These are phyloP conservation scores for Acidomyces sp. DNA, from an alignment of 495 filamentous ascomycete species.

Conservation along the genomic window DNA sequence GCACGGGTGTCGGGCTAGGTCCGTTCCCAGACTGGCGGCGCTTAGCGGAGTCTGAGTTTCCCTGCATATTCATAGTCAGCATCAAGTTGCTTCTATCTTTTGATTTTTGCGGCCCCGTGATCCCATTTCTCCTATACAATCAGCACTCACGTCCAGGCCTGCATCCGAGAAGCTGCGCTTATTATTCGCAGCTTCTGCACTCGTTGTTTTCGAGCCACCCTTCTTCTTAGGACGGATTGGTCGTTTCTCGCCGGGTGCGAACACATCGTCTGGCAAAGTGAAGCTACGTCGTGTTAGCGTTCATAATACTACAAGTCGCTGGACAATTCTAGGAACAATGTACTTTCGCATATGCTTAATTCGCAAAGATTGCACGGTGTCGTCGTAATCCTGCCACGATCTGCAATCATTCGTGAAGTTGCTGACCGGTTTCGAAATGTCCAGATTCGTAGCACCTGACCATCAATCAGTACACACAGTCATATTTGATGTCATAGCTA, in stretches of 20 bases:
- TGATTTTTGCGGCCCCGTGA: constrained; percentile 3
- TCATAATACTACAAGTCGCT: no score
- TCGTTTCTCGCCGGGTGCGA: constrained; percentile 57
- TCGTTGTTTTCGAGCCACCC: constrained; percentile 20
- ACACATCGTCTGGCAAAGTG: constrained; percentile 80
- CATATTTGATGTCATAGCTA: no score
- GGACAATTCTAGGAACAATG: no score
- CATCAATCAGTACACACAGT: no score
- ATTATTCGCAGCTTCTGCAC: constrained; percentile 13
- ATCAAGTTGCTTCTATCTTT: background rate
- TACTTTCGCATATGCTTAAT: constrained; percentile 69
- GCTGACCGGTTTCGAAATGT: constrained; percentile 56
- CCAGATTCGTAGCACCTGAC: constrained; percentile 45
- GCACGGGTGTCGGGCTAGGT: constrained; percentile 1
- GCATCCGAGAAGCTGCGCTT: constrained; percentile 27
- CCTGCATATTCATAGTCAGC: constrained; percentile 8
- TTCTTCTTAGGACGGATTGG: constrained; percentile 26
- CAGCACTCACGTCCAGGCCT: constrained; percentile 27
- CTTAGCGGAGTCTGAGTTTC: constrained; percentile 15
- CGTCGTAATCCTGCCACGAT: constrained; percentile 52
- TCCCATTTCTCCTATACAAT: background rate
- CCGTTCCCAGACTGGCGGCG: constrained; percentile 18
- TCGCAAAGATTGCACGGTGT: constrained; percentile 49
- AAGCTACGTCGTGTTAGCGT: constrained; percentile 40
- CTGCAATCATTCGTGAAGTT: constrained; percentile 61